A percentile compares a stretch with the other conserved stretches of the same genome.
Evolutionary conservation across 1,284 basidiomycete genomes (phyloP).

Genomic region (Marasmius sp.): DNA sequence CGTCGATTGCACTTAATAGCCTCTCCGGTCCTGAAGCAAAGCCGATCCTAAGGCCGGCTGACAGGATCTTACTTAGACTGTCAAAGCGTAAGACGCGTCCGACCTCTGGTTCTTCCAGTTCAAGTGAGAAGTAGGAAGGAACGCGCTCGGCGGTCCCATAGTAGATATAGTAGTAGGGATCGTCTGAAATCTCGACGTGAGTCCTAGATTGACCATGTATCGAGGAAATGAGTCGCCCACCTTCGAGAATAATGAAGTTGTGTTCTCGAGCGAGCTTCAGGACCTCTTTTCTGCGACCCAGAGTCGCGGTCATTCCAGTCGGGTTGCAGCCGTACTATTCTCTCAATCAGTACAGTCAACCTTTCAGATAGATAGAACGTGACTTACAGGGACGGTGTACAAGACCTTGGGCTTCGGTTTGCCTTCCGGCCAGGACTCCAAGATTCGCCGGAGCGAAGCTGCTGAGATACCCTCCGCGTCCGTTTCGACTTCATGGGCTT

Average conservation of each 20-base stretch:
- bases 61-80: slow-evolving; percentile 86
- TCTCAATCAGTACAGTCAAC: neutral
- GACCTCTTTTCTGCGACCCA: slow-evolving; percentile 76
- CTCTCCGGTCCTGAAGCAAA: slow-evolving; percentile 80
- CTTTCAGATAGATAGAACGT: slow-evolving; percentile 1
- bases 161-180: slow-evolving; percentile 79
- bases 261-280: slow-evolving; percentile 75
- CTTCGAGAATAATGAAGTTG: slow-evolving; percentile 86
- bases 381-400: slow-evolving; percentile 78
- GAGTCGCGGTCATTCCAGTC: slow-evolving; percentile 75
- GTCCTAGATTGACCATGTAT: neutral
- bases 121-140: slow-evolving; percentile 81
- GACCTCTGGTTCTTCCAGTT: slow-evolving; percentile 55
- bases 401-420: slow-evolving; percentile 79
- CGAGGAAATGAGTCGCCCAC: slow-evolving; percentile 32
- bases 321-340: slow-evolving; percentile 85
- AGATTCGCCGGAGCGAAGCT: slow-evolving; percentile 58
- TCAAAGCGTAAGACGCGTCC: slow-evolving; percentile 88
- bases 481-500: slow-evolving; percentile 74
- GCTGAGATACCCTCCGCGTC: slow-evolving; percentile 79
- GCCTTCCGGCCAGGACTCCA: slow-evolving; percentile 76
- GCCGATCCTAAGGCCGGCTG: slow-evolving; percentile 80
- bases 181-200: slow-evolving; percentile 46
- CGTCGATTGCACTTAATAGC: slow-evolving; percentile 74
- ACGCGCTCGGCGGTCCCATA: slow-evolving; percentile 62